Percentiles rank a stretch among this genome's conserved stretches.
phyloP scores from a whole-genome alignment of 306 rosid species.

The Lathyrus tuberosus region DNA sequence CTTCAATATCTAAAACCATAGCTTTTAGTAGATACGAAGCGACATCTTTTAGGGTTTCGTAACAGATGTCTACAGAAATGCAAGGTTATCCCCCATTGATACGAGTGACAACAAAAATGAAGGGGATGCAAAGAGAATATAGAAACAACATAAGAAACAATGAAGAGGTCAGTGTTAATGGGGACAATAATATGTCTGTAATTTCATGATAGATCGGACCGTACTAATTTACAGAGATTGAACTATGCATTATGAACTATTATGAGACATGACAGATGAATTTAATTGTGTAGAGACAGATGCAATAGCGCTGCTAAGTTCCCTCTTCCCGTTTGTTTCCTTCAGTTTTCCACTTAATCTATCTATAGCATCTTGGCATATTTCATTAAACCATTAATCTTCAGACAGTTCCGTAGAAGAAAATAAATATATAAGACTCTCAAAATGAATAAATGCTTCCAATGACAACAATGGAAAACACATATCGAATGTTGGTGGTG shows the following conservation, averaged over 20 bases:
- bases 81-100: constrained; percentile 27
- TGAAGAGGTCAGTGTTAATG: constrained; percentile 19
- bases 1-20: too few relatives aligned
- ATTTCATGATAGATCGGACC: constrained; percentile 29
- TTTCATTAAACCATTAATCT: constrained; percentile 90
- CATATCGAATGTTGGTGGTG: background rate
- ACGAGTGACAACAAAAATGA: constrained; percentile 15
- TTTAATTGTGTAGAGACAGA: constrained; percentile 94
- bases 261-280: constrained; percentile 90
- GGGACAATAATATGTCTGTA: constrained; percentile 37
- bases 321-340: constrained; percentile 78
- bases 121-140: constrained; percentile 1
- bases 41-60: too few relatives aligned
- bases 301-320: constrained; percentile 89
- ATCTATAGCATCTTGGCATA: constrained; percentile 85
- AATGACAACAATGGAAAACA: constrained; percentile 3
- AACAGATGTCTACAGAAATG: constrained; percentile 47
- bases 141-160: constrained; percentile 32
- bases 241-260: constrained; percentile 63
- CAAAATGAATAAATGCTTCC: background rate
- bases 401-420: constrained; percentile 74
- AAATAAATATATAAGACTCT: constrained; percentile 30
- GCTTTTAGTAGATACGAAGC: too few relatives aligned
- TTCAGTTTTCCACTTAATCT: constrained; percentile 90
- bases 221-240: constrained; percentile 50